Base-by-base conservation (phyloP, 31 red algal species). In the Asparagopsis taxiformis region DNA sequence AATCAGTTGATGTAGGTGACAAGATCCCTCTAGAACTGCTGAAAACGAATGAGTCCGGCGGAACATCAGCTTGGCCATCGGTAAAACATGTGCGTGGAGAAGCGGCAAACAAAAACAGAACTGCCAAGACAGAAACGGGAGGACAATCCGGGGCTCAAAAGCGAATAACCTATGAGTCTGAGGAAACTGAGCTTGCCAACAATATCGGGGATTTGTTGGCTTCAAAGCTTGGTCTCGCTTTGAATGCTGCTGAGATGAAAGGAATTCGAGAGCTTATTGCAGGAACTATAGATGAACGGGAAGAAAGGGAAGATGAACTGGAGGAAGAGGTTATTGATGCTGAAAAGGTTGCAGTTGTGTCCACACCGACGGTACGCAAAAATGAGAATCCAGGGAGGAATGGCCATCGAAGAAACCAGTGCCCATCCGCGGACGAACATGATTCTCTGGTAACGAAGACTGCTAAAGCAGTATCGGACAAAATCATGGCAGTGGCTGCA, bases 221-320 rank as follows among this genome's bases (percentile, higher is more conserved):
- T 3, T 32, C 51, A 21, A 68, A 55, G 24, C 56, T 75, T 49
- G 81, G 81, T 7, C 33, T 75, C 39, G 43, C 55, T 4, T 34
- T 85, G 19, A 39, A 21, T 51, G 10, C 37, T 21, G 67, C 37
- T 43, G 68, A 85, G 30, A 33, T 75, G 28, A 68, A 75, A 32
- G 41, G 36, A 24, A 59, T 85, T 7, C 53, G 81, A 16, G 70
- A 85, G 34, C 28, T 85, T 10, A 85, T 85, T 52, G 81, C 81
- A 34, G 81, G 81, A 29, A 85, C 81, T 30, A 50, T 85, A 17
- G 81, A 85, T 68, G 81, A 85, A 59, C 36, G 81, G 61, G 81
- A 58, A 25, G 60, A 85, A 55, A 35, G 81, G 31, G 81, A 85
- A 61, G 81, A 85, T 34, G 54, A 83, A 38, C n/a, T 72, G 30